phyloP scores from a whole-genome alignment of 768 basidiomycete species.

The Flagelloscypha sp. region DNA sequence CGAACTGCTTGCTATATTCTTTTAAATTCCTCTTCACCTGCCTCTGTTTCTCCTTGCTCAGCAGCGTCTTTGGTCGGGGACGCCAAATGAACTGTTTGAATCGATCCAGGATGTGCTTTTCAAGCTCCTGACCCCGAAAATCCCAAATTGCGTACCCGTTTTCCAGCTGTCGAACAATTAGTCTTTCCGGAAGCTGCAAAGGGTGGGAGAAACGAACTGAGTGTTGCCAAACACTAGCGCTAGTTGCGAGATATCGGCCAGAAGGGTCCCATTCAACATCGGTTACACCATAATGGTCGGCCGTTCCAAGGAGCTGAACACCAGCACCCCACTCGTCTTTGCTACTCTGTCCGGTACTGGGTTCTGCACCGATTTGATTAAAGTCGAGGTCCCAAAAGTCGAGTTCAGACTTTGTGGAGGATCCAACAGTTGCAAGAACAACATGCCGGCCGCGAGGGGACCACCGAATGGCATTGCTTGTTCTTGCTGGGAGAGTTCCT shows the following conservation, averaged over 20 bases:
- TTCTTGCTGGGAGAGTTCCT: slow-evolving; percentile 75
- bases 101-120: slow-evolving; percentile 79
- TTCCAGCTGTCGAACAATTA: slow-evolving; percentile 58
- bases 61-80: slow-evolving; percentile 82
- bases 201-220: slow-evolving; percentile 34
- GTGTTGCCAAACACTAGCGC: slow-evolving; percentile 92
- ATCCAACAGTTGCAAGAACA: slow-evolving; percentile 92
- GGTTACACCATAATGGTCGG: slow-evolving; percentile 95
- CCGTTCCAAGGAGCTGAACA: slow-evolving; percentile 76
- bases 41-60: slow-evolving; percentile 83
- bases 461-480: slow-evolving; percentile 93
- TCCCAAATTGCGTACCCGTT: slow-evolving; percentile 97
- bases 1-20: slow-evolving; percentile 86
- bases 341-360: slow-evolving; percentile 41
- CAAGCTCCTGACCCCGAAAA: slow-evolving; percentile 93
- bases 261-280: slow-evolving; percentile 98
- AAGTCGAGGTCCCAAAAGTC: slow-evolving; percentile 99
- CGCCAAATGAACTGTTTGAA: slow-evolving; percentile 99
- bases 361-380: slow-evolving; percentile 42
- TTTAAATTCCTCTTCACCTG: slow-evolving; percentile 81
- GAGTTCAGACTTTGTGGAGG: slow-evolving; percentile 89
- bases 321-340: slow-evolving; percentile 78
- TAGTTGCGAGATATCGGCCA: slow-evolving; percentile 87
- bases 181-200: slow-evolving; percentile 5
- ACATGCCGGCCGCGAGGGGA: slow-evolving; percentile 94